Conservation (phyloP, 2,329 filamentous ascomycete species). For the Fusarium secorum region DNA sequence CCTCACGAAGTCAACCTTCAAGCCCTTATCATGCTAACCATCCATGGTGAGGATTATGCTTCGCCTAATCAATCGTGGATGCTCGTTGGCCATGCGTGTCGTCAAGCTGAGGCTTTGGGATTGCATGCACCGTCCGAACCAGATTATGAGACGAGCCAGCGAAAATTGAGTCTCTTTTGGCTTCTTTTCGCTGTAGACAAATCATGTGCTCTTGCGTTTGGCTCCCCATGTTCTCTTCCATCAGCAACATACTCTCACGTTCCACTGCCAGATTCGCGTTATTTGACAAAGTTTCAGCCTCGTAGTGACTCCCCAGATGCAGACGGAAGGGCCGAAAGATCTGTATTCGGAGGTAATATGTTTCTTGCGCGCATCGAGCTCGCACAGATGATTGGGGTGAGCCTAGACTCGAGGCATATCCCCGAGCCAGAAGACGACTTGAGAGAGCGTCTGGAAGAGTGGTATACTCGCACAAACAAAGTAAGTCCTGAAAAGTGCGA, state of each 20-base stretch:
- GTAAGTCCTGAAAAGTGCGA: background rate
- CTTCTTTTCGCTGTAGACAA: conserved; percentile 11
- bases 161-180: conserved; percentile 6
- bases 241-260: background rate
- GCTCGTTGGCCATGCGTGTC: conserved; percentile 16
- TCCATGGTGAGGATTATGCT: conserved; percentile 13
- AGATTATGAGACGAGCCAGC: background rate
- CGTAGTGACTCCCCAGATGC: background rate
- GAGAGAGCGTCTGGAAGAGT: accelerated
- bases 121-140: background rate
- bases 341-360: background rate
- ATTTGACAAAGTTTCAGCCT: background rate
- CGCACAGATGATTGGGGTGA: background rate
- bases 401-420: accelerated
- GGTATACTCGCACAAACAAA: background rate
- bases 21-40: background rate
- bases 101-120: conserved; percentile 1
- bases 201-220: conserved; percentile 13
- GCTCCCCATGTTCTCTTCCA: background rate
- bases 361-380: background rate
- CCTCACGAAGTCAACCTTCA: background rate
- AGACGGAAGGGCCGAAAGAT: accelerated
- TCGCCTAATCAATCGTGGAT: conserved; percentile 14
- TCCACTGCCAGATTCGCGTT: background rate
- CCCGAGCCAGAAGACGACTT: accelerated